A percentile compares a stretch with the other conserved stretches of the same genome.
phyloP scores from a whole-genome alignment of 257 asterid genomes.

The Solanum rostratum region DNA sequence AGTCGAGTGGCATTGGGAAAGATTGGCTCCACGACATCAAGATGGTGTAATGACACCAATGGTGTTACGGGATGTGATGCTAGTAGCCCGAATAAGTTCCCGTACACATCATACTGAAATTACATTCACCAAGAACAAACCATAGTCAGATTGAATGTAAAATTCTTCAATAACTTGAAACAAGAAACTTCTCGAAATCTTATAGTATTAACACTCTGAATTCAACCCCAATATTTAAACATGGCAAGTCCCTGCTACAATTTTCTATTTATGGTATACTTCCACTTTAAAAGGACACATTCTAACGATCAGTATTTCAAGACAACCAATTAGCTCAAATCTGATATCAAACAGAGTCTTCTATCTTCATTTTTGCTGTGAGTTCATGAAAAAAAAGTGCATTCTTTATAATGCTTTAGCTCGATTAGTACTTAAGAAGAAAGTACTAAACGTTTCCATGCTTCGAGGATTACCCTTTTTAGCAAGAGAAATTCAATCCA shows the following conservation, averaged over 20 bases:
- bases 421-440: not conserved
- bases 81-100: conserved; percentile 67
- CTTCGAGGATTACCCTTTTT: not conserved
- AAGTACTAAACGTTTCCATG: not conserved
- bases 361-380: not conserved
- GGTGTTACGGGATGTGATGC: conserved; percentile 77
- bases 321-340: not conserved
- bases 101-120: conserved; percentile 68
- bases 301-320: not conserved
- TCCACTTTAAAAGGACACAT: not conserved
- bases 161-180: not conserved
- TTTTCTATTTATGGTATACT: not conserved
- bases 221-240: not conserved
- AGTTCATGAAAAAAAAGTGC: not conserved
- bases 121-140: not conserved
- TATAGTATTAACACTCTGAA: not conserved
- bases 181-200: not conserved
- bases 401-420: not conserved
- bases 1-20: conserved; percentile 59
- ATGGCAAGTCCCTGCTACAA: not conserved
- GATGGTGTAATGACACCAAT: conserved; percentile 72
- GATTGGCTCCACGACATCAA: conserved; percentile 77
- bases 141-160: not conserved
- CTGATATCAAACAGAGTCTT: not conserved
- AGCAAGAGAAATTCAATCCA: not conserved